phyloP scores from a whole-genome alignment of 139 green algal species.

The Deuterostichococcus epilithicus region DNA sequence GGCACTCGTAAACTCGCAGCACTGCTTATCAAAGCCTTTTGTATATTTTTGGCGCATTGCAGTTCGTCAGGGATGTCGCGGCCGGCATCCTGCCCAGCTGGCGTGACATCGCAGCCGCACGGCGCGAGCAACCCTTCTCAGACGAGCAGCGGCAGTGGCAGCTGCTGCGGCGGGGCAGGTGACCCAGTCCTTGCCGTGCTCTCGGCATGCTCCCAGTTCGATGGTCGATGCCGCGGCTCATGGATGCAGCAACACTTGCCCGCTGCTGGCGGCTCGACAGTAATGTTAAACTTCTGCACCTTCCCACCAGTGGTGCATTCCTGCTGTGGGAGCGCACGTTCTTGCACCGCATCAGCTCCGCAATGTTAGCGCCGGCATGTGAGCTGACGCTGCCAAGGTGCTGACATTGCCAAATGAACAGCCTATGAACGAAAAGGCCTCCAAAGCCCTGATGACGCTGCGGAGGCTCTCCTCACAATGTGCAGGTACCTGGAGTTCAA shows the following conservation, averaged over 20 bases:
- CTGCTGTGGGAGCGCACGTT: too few species aligned
- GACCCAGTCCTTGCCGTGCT: background rate
- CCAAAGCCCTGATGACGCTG: slow-evolving; percentile 15
- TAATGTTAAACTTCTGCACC: too few species aligned
- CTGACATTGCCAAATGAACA: background rate
- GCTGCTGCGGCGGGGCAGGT: slow-evolving; percentile 65
- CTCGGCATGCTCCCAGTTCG: too few species aligned
- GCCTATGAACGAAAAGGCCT: slow-evolving; percentile 1
- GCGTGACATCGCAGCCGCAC: slow-evolving; percentile 58
- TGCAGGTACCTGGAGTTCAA: slow-evolving; percentile 97
- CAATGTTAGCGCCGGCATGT: too few species aligned
- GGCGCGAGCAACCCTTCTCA: slow-evolving; percentile 38
- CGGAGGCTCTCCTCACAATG: slow-evolving; percentile 43
- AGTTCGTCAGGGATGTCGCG: slow-evolving; percentile 59
- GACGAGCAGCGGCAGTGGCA: slow-evolving; percentile 89
- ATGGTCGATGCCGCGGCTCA: too few species aligned
- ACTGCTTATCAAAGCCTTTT: too few species aligned
- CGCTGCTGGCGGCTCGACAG: too few species aligned
- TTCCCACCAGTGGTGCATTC: too few species aligned
- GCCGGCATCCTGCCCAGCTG: slow-evolving; percentile 70
- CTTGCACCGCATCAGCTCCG: too few species aligned
- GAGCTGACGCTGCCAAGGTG: background rate
- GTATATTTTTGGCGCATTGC: slow-evolving; percentile 10
- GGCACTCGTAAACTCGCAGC: too few species aligned
- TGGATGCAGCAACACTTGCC: too few species aligned